A percentile compares a stretch with the other conserved stretches of the same genome.
Conservation (phyloP, 257 asterid species). For the Orobanche coerulescens region DNA sequence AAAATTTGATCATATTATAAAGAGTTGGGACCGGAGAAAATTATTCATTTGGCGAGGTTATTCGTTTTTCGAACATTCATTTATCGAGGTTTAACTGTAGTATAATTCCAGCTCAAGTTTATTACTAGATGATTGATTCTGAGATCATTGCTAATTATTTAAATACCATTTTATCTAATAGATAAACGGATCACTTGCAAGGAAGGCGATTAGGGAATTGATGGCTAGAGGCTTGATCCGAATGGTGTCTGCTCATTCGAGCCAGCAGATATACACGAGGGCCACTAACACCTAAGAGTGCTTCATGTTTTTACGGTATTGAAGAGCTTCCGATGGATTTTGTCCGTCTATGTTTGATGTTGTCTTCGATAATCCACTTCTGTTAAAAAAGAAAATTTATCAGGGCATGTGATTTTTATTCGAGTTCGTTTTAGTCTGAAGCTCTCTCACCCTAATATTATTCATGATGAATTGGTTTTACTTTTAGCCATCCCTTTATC, state of each 20-base stretch:
- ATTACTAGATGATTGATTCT: background rate
- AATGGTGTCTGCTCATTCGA: conserved; percentile 52
- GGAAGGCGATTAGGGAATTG: conserved; percentile 51
- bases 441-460: background rate
- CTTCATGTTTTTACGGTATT: background rate
- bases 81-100: too few relatives aligned
- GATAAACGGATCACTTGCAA: conserved; percentile 54
- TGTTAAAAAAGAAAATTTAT: background rate
- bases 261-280: conserved; percentile 63
- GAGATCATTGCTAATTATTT: too few relatives aligned
- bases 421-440: background rate
- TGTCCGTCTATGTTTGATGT: conserved; percentile 15
- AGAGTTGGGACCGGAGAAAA: too few relatives aligned
- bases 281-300: conserved; percentile 49
- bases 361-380: background rate
- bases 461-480: background rate
- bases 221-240: conserved; percentile 53
- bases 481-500: background rate
- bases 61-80: too few relatives aligned
- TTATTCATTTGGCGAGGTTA: too few relatives aligned
- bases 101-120: too few relatives aligned
- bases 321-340: conserved; percentile 12
- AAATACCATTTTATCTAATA: background rate
- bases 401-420: background rate
- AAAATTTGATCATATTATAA: too few relatives aligned